These are phyloP conservation scores for Kuraishia ogatae DNA, from an alignment of 805 yeast genomes.

Conservation along the genomic window DNA sequence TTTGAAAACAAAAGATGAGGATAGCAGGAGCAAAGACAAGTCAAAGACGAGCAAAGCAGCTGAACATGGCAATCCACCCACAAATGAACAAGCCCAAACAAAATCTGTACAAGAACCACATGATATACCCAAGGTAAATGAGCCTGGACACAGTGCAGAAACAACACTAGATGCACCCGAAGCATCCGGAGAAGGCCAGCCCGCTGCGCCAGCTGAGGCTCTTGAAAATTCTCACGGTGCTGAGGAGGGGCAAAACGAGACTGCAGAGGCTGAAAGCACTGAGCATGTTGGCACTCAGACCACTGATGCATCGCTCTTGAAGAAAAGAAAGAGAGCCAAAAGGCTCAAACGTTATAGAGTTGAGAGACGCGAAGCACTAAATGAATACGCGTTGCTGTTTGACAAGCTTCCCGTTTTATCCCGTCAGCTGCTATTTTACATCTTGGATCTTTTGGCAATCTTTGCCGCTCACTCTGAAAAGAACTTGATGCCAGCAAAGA, in stretches of 20 bases:
- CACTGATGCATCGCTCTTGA: background rate
- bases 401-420: slow-evolving; percentile 67
- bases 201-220: background rate
- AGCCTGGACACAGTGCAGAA: background rate
- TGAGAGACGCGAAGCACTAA: slow-evolving; percentile 61
- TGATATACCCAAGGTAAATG: background rate
- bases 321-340: slow-evolving; percentile 27
- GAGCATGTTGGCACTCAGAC: background rate
- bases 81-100: slow-evolving; percentile 1
- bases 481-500: slow-evolving; percentile 87
- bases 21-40: background rate
- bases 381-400: slow-evolving; percentile 62
- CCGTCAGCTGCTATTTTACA: slow-evolving; percentile 75
- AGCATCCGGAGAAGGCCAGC: background rate
- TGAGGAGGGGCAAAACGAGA: background rate
- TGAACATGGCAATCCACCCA: no score
- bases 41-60: background rate
- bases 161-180: background rate
- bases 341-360: slow-evolving; percentile 50
- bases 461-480: slow-evolving; percentile 71
- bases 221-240: background rate
- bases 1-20: slow-evolving; percentile 29
- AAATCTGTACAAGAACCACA: background rate
- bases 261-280: background rate
- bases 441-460: slow-evolving; percentile 77